Base-by-base conservation (phyloP, 2,329 filamentous ascomycete genomes). In the Cladosporium sp. region DNA sequence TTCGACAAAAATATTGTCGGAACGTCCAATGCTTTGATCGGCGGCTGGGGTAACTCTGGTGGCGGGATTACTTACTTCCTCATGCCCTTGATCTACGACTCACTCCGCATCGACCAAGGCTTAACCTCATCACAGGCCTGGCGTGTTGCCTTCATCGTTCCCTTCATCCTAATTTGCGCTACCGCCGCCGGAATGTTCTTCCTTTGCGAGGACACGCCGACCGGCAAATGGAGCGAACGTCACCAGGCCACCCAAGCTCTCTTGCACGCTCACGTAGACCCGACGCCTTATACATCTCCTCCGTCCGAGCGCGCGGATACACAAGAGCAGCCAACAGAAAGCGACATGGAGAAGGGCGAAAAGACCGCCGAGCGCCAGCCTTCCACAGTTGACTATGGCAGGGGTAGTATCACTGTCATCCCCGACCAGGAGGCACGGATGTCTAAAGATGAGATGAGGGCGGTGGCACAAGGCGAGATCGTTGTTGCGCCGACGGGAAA, bases 21-120 rank as follows among this genome's bases (percentile, higher is more conserved):
- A 42, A 89, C 87, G 5, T 86, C 88, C 54, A 95, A 95, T 62
- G 85, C 88, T 3, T 70, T 95, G 13, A 83, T 88, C 2, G 89
- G 83, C 34, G 89, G 89, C 7, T 86, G 85, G 75, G 37, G 19
- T 8, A 95, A 93, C 60, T 80, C 87, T 18, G 89, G 89, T 50
- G 89, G 89, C 56, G 89, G 89, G 52, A 85, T 93, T 55, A 93
- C 89, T 3, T 93, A 93, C 71, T 92, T 93, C 67, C 79, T 90
- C 58, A 93, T 93, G 88, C 43, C 39, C 8, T n/a, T 40, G 12
- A 52, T 52, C 1, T 47, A 44, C 37, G 43, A 52, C 27, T 50
- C 24, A 8, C 40, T 42, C 15, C 13, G 12, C 24, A 3, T 34
- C 4, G 41, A 54, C 4, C 39, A 34, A 34, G 40, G 22, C 13